Percentiles rank a stretch among this genome's conserved stretches.
phyloP scores from a whole-genome alignment of 345 rosid species.

The Anastatica hierochuntica region DNA sequence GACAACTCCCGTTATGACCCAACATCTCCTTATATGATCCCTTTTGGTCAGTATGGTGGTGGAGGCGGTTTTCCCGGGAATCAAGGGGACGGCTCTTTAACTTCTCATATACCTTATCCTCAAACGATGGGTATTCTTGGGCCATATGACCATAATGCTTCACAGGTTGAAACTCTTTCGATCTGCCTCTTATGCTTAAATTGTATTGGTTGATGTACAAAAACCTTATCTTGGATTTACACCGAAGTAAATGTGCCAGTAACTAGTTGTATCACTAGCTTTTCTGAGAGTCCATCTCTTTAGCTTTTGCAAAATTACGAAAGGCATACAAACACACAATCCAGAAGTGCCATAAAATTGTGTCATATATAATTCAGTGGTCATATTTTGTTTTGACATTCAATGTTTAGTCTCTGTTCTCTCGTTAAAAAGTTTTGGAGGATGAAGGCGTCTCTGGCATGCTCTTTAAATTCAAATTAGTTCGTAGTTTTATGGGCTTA shows the following conservation, averaged over 20 bases:
- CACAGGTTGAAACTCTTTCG: conserved; percentile 36
- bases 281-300: background rate
- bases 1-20: conserved; percentile 39
- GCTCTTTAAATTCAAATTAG: background rate
- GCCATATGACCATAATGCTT: conserved; percentile 48
- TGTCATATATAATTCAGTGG: background rate
- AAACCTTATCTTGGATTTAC: too few relatives aligned
- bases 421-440: too few relatives aligned
- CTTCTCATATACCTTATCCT: conserved; percentile 41
- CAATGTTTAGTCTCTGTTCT: too few relatives aligned
- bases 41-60: conserved; percentile 48
- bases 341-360: background rate
- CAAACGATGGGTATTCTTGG: conserved; percentile 68
- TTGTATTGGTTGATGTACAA: background rate
- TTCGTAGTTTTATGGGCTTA: background rate
- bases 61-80: conserved; percentile 33
- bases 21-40: conserved; percentile 41
- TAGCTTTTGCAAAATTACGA: background rate
- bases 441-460: background rate
- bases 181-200: background rate
- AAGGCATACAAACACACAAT: background rate
- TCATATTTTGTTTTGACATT: background rate
- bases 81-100: conserved; percentile 30
- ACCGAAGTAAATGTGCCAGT: too few relatives aligned
- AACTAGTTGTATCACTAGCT: too few relatives aligned